Base-by-base conservation (phyloP, 805 yeast genomes). In the Candida nonsorbophila region DNA sequence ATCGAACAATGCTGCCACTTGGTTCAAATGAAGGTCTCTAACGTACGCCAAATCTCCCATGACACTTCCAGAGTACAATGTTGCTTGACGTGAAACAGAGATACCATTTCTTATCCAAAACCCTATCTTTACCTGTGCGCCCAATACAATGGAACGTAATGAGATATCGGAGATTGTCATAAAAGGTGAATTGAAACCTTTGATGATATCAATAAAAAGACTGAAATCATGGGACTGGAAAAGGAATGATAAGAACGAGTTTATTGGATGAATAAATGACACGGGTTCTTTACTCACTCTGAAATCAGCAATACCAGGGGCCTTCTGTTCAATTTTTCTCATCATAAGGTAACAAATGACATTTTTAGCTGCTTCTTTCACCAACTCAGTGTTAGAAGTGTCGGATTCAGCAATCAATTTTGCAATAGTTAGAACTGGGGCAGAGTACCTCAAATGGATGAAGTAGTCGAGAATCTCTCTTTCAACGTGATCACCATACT, bases 41-140 rank as follows among this genome's bases (percentile, higher is more conserved):
- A 54, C 53, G 30, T 47, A 58, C 1, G 67, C 56, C 15, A 58
- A 40, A 33, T 69, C 71, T 3, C 67, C 50, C 46, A 68, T 58
- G 4, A 50, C 37, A 5, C 56, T 42, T n/a, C 63, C 69, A 31
- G 58, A 58, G 38, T 77, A 76, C 10, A 69, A 53, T 1, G 68
- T 47, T 0, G 77, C 70, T 39, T 75, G 77, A 24, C 69, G 62
- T 4, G 74, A 51, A 2, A 68, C 72, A 5, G 72, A 63, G 29
- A 60, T 45, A 13, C 92, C 92, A 44, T 82, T 82, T 55, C 90
- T 69, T 3, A 82, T 70, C 92, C 92, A 82, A 37, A 72, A 74
- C 1, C 83, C 83, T 2, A 72, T 57, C 19, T 68, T 69, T 3
- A 79, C 72, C 44, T 82, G 90, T 3, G 78, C 55, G 12, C 72